Evolutionary conservation across 1,139 yeast genomes (phyloP), one percentile per base, ranked within the genome.

Genomic region (Ogataea hybrid): DNA sequence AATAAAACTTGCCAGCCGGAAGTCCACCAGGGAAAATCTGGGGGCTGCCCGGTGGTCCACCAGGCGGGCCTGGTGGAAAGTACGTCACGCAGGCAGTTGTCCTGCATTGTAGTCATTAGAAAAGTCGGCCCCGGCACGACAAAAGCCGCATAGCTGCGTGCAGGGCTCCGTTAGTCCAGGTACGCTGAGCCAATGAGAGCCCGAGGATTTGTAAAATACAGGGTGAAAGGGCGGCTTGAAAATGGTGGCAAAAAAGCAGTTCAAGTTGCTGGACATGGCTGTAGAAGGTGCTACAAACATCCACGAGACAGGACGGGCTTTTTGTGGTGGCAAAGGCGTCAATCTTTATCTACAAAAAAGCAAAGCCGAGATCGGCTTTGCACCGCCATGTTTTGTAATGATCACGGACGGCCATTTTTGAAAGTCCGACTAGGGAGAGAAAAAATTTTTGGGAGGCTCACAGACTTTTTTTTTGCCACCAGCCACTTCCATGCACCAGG

Each of bases 91-190:
- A 29, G 14, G 35, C 5, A 25, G 28, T 12, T 27, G 29, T 27
- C 18, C 28, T 38, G 41, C 41, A 33, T 32, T n/a, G 25, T 7
- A 30, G 36, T 35, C 18, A 31, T 35, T 25, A 31, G 23, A 32
- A 36, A 41, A 36, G 23, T 41, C 43, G 43, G 43, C 43, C 43
- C 43, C 43, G 43, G 43, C 39, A 28, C 33, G 25, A 35, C 28
- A 32, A 32, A 35, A 30, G 46, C 46, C 40, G 46, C 46, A 39
- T 29, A 32, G 32, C 38, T 39, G 43, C 43, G 43, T 34, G 41
- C 41, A 36, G 44, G 37, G 42, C 45, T 37, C 39, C 44, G 40
- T 32, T 33, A 29, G 41, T 29, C 44, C 33, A 17, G 35, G 16
- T 12, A 14, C 23, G 39, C 25, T 29, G 39, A 35, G 39, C 48